Evolutionary conservation across 2,329 filamentous ascomycete species (phyloP).

Genomic region (Penicillium sp.): DNA sequence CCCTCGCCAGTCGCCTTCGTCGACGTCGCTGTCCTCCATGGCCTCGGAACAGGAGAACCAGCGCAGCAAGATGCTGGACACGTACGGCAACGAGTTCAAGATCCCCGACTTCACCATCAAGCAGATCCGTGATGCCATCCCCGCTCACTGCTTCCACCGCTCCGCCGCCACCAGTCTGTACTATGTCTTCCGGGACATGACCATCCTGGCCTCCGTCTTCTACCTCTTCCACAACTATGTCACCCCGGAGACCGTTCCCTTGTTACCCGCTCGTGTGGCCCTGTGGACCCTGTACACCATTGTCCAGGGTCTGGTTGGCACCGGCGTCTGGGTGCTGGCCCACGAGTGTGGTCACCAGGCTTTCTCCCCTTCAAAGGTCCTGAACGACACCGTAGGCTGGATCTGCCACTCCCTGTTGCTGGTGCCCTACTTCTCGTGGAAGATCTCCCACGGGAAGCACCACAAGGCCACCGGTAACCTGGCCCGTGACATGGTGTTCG

Average conservation of each 20-base stretch:
- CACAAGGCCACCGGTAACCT: slow-evolving; percentile 98
- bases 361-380: slow-evolving; percentile 84
- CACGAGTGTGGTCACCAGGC: slow-evolving; percentile 97
- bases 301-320: slow-evolving; percentile 87
- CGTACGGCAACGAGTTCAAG: slow-evolving; percentile 91
- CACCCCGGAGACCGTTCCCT: slow-evolving; percentile 78
- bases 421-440: slow-evolving; percentile 99
- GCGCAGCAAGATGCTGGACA: slow-evolving; percentile 68
- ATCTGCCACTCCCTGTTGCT: slow-evolving; percentile 81
- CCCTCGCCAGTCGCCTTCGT: slow-evolving; percentile 66
- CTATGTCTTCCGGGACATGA: slow-evolving; percentile 82
- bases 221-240: slow-evolving; percentile 85
- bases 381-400: slow-evolving; percentile 94
- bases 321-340: slow-evolving; percentile 91
- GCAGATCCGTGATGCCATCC: slow-evolving; percentile 93
- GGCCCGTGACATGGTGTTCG: slow-evolving; percentile 97
- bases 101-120: slow-evolving; percentile 96
- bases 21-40: slow-evolving; percentile 88
- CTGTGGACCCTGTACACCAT: slow-evolving; percentile 70
- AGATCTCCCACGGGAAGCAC: slow-evolving; percentile 98
- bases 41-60: slow-evolving; percentile 60
- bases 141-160: slow-evolving; percentile 93
- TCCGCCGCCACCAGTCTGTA: slow-evolving; percentile 69
- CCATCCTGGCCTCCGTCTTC: slow-evolving; percentile 71
- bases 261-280: slow-evolving; percentile 60